Evolutionary conservation across 345 rosid species (phyloP).

Genomic region (Salix purpurea): DNA sequence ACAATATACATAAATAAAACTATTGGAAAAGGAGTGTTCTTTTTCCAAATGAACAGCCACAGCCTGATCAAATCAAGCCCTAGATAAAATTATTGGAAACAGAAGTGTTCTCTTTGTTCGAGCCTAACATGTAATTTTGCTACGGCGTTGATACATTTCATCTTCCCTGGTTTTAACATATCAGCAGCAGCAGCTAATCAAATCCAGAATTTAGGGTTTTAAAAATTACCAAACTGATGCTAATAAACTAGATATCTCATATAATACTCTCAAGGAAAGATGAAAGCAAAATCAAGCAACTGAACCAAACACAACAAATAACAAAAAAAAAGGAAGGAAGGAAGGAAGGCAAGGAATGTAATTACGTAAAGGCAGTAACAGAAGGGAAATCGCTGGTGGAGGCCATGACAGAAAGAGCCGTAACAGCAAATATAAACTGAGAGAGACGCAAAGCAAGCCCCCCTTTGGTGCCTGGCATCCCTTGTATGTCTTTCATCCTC

Average conservation of each 20-base stretch:
- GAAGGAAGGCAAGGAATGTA: neutral
- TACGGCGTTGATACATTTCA: neutral
- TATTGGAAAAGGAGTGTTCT: too few species aligned
- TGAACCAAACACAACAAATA: neutral
- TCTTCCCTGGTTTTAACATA: neutral
- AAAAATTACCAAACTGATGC: neutral
- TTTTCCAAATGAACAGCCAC: too few species aligned
- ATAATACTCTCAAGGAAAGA: neutral
- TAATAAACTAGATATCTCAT: neutral
- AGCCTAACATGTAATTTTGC: neutral
- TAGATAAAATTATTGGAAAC: too few species aligned
- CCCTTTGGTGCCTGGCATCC: constrained; percentile 70
- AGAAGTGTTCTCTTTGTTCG: neutral
- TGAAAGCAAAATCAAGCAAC: neutral
- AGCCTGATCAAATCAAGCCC: too few species aligned
- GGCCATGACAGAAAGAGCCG: constrained; percentile 60
- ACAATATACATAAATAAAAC: neutral
- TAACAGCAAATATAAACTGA: constrained; percentile 62
- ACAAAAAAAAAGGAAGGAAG: neutral
- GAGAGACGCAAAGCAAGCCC: constrained; percentile 52
- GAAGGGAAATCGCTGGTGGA: constrained; percentile 70
- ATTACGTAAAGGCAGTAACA: constrained; percentile 65
- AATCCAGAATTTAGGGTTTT: neutral
- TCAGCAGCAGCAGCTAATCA: neutral
- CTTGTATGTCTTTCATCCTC: constrained; percentile 68